Percentiles rank a stretch among this genome's conserved stretches.
Evolutionary conservation across 2,329 filamentous ascomycete species (phyloP).

Genomic region (Camptophora hylomeconis): DNA sequence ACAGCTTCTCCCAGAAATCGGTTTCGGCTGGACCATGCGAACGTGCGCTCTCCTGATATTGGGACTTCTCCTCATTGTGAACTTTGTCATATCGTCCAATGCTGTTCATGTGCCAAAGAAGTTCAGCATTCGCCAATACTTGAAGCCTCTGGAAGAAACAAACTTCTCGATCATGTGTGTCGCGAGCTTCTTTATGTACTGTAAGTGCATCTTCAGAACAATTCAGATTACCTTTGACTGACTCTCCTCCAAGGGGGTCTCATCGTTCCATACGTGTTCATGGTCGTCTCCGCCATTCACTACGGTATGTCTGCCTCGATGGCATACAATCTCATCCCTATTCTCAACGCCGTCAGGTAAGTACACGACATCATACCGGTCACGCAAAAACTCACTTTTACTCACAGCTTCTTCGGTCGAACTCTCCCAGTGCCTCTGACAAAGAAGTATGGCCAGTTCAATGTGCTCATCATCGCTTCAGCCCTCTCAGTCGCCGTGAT

Average conservation of each 20-base stretch:
- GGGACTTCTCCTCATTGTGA: slow-evolving; percentile 40
- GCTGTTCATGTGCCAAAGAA: slow-evolving; percentile 31
- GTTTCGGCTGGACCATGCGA: slow-evolving; percentile 46
- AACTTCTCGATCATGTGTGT: slow-evolving; percentile 16
- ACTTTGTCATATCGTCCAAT: slow-evolving; percentile 39
- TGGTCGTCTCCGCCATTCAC: slow-evolving; percentile 14
- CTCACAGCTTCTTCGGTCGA: slow-evolving; percentile 38
- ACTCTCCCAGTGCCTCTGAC: slow-evolving; percentile 41
- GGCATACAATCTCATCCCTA: slow-evolving; percentile 18
- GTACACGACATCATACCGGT: background rate
- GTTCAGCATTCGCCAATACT: slow-evolving; percentile 20
- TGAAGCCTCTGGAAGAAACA: slow-evolving; percentile 19
- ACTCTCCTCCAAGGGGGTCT: no score
- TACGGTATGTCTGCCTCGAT: slow-evolving; percentile 16
- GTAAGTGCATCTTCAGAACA: no score
- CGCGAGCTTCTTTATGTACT: slow-evolving; percentile 19
- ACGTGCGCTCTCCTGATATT: slow-evolving; percentile 49
- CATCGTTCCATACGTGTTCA: slow-evolving; percentile 19
- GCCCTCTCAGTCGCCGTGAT: slow-evolving; percentile 33
- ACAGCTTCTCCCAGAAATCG: slow-evolving; percentile 38
- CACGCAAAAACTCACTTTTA: background rate
- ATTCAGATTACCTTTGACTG: no score
- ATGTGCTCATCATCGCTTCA: slow-evolving; percentile 39
- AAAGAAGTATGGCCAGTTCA: slow-evolving; percentile 42
- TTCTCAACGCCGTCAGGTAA: slow-evolving; percentile 18